A percentile compares a stretch with the other conserved stretches of the same genome.
Evolutionary conservation across 768 basidiomycete genomes (phyloP).

Genomic region (Terana coerulea): DNA sequence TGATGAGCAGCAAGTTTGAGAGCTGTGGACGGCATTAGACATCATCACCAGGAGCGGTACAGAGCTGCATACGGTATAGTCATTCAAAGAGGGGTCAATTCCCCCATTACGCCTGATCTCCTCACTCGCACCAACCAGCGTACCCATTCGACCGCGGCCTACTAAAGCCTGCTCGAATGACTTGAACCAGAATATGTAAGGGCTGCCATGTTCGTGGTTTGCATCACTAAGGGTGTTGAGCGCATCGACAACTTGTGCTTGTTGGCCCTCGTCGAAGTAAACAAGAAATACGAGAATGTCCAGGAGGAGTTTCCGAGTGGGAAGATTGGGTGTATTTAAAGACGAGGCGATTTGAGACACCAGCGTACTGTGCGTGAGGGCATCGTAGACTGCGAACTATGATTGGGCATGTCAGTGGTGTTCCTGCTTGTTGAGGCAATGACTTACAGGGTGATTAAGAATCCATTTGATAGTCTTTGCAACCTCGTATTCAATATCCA

Average conservation of each 20-base stretch:
- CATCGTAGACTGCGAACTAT: constrained; percentile 68
- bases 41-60: background rate
- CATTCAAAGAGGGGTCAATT: constrained; percentile 65
- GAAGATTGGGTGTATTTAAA: constrained; percentile 75
- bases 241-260: constrained; percentile 68
- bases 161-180: constrained; percentile 70
- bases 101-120: constrained; percentile 72
- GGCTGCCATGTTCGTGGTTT: constrained; percentile 52
- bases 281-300: constrained; percentile 78
- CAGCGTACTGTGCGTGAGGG: constrained; percentile 65
- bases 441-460: constrained; percentile 59
- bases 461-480: constrained; percentile 84
- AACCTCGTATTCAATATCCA: constrained; percentile 78
- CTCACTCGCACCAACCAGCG: constrained; percentile 90
- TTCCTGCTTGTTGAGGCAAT: too few species aligned
- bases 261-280: constrained; percentile 58
- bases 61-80: constrained; percentile 71
- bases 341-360: constrained; percentile 79
- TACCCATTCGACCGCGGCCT: constrained; percentile 93
- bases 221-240: constrained; percentile 69
- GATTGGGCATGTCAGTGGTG: constrained; percentile 14
- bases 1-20: constrained; percentile 70
- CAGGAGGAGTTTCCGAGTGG: constrained; percentile 70
- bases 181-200: constrained; percentile 88
- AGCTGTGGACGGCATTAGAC: constrained; percentile 38